Evolutionary conservation across 2,329 filamentous ascomycete genomes (phyloP), one percentile per base, ranked within the genome.

Genomic region (Curvularia verruculosa): DNA sequence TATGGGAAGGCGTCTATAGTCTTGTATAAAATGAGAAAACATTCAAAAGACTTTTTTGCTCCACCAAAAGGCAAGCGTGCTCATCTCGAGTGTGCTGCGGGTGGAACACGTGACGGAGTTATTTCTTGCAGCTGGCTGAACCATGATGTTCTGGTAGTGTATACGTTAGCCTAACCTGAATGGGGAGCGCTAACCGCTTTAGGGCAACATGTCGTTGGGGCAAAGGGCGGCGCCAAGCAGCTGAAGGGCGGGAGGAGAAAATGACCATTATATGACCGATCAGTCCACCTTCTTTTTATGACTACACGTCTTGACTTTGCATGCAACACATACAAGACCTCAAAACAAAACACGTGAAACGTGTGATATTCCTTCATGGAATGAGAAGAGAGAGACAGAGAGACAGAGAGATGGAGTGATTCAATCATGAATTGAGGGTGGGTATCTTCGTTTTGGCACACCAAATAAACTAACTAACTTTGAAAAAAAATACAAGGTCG

Each of bases 401-500:
- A 29, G 28, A 8, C 24, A 29, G 2, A 29, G 24, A 10, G 28
- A 34, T 19, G 26, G 26, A 18, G 29, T 29, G 24, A 50, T 68
- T 45, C 58, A 29, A 29, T 29, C 28, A 62, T 56, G 9, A 60
- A 61, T 54, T 59, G 39, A 39, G 39, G n/a, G 40, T 41, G 67
- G 67, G 65, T 69, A 69, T 69, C 65, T 69, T 69, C 61, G 34
- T 69, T n/a, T n/a, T n/a, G 53, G 46, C 53, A 49, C 52, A 54
- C 53, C 40, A 54, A 36, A 47, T 52, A 59, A 49, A 49, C 55
- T 62, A 60, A 53, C 50, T 63, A 63, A 29, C 24, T 26, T n/a
- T n/a, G n/a, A n/a, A n/a, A 43, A 12, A 43, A 34, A 55, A 18
- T 44, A 60, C n/a, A n/a, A n/a, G n/a, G n/a, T n/a, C n/a, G 52